Base-by-base conservation (phyloP, 148 eudicot species). In the Cornus kousa region DNA sequence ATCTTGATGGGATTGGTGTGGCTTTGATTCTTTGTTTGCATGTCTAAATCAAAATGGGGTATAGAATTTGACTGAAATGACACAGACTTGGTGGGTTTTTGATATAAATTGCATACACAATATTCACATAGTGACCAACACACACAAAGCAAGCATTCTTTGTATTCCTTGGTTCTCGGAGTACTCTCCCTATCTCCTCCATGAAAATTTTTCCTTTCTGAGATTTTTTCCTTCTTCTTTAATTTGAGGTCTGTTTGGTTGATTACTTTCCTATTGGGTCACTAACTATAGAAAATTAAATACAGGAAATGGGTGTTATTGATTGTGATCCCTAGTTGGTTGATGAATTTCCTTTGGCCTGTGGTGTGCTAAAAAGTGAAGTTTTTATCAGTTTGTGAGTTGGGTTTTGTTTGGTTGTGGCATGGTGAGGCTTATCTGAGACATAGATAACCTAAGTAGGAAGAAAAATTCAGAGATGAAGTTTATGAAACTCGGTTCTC, bases 401-500 rank as follows among this genome's bases (percentile, higher is more conserved):
- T 24, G 62, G 68, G 77, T 16, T 74, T 74, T 33, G 4, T 60
- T 32, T 35, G 32, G 5, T 24, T 67, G 55, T 33, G 22, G 14
- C 37, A 33, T 46, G 60, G 68, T 57, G 28, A 68, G 53, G 68
- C 70, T 46, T 43, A 68, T 75, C 5, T 71, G 24, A 4, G 76
- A 60, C 50, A 62, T 16, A 32, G n/a, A 73, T 72, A 32, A 23
- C 46, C 4, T 23, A 67, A 59, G 0, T 17, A 31, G 70, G 66
- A 65, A 32, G 17, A 59, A 35, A 64, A 23, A 20, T 24, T 60
- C 80, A 87, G 79, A 87, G 20, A 96, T 96, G 99, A 96, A 96
- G 94, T 96, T 89, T 75, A 96, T 96, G 99, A 96, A 92, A 85
- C 94, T 96, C 74, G 99, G 99, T 82, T 88, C 97, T 73, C 79